Conservation (phyloP, 345 rosid genomes). For the Eucalyptus polyanthemos region DNA sequence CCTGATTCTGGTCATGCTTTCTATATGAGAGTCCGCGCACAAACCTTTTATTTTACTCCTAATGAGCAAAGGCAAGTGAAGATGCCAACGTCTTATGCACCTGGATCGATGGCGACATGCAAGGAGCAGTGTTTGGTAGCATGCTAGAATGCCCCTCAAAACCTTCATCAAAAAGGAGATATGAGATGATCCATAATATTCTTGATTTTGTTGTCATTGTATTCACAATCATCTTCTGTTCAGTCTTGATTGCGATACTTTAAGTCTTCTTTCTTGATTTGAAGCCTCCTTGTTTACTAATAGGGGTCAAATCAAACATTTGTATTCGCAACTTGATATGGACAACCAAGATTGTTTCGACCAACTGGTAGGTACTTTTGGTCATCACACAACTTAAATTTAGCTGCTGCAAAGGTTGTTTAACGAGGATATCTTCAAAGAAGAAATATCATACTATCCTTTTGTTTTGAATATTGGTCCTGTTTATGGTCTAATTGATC, state of each 20-base stretch:
- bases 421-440: neutral
- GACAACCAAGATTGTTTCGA: too few relatives aligned
- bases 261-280: neutral
- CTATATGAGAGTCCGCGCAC: too few relatives aligned
- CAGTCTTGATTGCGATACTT: neutral
- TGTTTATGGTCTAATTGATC: neutral
- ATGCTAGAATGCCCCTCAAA: conserved; percentile 60
- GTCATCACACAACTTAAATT: too few relatives aligned
- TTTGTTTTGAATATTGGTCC: neutral
- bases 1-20: too few relatives aligned
- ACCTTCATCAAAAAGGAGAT: conserved; percentile 79
- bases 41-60: too few relatives aligned
- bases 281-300: neutral
- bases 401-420: neutral
- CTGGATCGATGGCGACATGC: too few relatives aligned
- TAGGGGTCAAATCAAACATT: conserved; percentile 71
- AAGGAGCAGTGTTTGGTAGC: conserved; percentile 27
- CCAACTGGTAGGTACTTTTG: too few relatives aligned
- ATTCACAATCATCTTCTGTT: too few relatives aligned
- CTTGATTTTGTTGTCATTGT: too few relatives aligned
- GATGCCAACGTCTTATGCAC: too few relatives aligned
- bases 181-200: conserved; percentile 31
- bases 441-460: neutral
- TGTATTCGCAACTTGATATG: conserved; percentile 21
- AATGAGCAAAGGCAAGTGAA: too few relatives aligned